Evolutionary conservation across 1,284 basidiomycete species (phyloP), one percentile per base, ranked within the genome.

Genomic region (Fistulinella cinereoalba): DNA sequence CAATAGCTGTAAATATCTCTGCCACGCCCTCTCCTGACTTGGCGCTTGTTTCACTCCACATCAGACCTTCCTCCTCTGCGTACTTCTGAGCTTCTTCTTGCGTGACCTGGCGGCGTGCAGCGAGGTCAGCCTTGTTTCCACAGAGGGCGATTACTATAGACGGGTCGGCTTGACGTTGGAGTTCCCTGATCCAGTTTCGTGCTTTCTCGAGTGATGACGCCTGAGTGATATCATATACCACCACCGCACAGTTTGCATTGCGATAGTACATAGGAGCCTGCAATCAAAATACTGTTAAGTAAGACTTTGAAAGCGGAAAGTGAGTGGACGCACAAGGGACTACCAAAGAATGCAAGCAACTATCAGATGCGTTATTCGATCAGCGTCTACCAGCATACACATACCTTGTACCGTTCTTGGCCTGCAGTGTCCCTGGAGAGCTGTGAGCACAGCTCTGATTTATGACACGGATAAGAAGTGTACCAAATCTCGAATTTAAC

Each of bases 401-500:
- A 54, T 58, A 85, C 87, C 80, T 91, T 92, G 70, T 93, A 94
- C 58, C 92, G 83, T 69, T 95, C 92, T 71, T 95, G 92, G 37
- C 92, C 92, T 43, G 92, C 92, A 25, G 92, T 95, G 71, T 92
- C 89, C 89, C 89, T 91, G 47, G 43, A 33, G 29, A 32, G 27
- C 15, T 36, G 31, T 53, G 21, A 45, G 41, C 37, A 43, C n/a
- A 6, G 31, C 28, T 9, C 24, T 22, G 37, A 33, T 13, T n/a
- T n/a, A n/a, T n/a, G n/a, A 24, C 6, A 11, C n/a, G n/a, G n/a
- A 22, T 15, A 19, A n/a, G 1, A 49, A 25, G 67, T 79, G 44
- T 72, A 92, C 92, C 94, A 97, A 63, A 97, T 97, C 76, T 97
- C 95, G 62, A 98, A 97, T 76, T 98, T 98, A 64, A 98, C 89